Percentiles rank a stretch among this genome's conserved stretches.
These are phyloP conservation scores for Phytophthora pisi DNA, from an alignment of 352 stramenopile genomes.

Conservation along the genomic window DNA sequence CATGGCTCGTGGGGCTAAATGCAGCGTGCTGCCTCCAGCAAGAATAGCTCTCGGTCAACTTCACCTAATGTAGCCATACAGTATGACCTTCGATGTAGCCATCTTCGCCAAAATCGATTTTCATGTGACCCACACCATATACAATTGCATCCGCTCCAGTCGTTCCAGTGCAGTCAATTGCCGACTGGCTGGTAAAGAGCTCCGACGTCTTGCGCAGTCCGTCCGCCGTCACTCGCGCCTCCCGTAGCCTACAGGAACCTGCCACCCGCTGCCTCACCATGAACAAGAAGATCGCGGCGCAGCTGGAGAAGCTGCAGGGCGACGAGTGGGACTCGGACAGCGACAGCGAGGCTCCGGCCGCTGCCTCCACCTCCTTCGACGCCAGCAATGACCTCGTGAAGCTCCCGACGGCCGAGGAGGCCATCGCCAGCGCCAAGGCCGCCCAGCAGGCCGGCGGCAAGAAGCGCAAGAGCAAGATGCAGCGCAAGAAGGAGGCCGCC, in stretches of 20 bases:
- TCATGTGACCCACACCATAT: not conserved
- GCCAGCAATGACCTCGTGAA: slow-evolving; percentile 57
- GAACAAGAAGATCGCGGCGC: slow-evolving; percentile 78
- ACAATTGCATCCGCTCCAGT: slow-evolving; percentile 11
- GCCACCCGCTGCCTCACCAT: slow-evolving; percentile 24
- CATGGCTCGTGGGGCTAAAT: slow-evolving; percentile 9
- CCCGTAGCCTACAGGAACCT: not conserved
- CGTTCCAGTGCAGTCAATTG: slow-evolving; percentile 22
- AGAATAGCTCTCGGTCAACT: slow-evolving; percentile 11
- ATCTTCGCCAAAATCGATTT: not conserved
- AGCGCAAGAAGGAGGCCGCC: slow-evolving; percentile 39
- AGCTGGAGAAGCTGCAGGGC: slow-evolving; percentile 83
- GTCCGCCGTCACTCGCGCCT: not conserved
- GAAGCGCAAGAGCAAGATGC: slow-evolving; percentile 59
- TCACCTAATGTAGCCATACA: slow-evolving; percentile 3
- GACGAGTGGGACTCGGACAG: slow-evolving; percentile 89
- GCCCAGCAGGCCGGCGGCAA: slow-evolving; percentile 14
- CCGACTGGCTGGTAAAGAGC: slow-evolving; percentile 21
- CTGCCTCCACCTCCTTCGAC: slow-evolving; percentile 42
- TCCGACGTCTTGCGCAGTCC: not conserved
- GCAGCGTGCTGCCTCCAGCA: not conserved
- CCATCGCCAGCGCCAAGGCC: slow-evolving; percentile 5
- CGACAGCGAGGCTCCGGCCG: slow-evolving; percentile 41
- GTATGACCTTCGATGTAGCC: not conserved
- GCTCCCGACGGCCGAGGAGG: slow-evolving; percentile 38